These are phyloP conservation scores for Candida odintsovae DNA, from an alignment of 805 yeast genomes.

Conservation along the genomic window DNA sequence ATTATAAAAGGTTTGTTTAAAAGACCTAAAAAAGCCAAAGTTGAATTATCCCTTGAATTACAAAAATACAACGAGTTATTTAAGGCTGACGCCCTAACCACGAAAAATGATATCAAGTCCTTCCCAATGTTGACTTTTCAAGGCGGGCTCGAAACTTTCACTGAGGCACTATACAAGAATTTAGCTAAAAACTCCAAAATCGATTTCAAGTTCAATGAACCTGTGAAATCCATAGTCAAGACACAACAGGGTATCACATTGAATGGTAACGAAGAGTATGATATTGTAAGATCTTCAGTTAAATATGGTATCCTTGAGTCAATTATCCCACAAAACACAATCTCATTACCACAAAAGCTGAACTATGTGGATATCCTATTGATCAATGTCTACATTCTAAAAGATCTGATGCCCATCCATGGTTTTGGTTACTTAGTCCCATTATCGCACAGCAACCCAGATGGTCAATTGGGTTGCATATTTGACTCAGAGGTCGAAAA, in stretches of 20 bases:
- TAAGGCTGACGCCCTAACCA: slow-evolving; percentile 31
- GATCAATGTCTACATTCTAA: slow-evolving; percentile 60
- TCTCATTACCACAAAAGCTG: slow-evolving; percentile 17
- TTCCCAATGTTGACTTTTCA: slow-evolving; percentile 59
- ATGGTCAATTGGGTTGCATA: slow-evolving; percentile 73
- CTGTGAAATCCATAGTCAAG: slow-evolving; percentile 11
- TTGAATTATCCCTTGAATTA: slow-evolving; percentile 25
- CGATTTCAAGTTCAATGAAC: slow-evolving; percentile 27
- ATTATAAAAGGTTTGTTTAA: slow-evolving; percentile 40
- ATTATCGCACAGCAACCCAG: slow-evolving; percentile 36
- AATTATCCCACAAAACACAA: slow-evolving; percentile 16
- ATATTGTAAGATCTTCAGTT: slow-evolving; percentile 58
- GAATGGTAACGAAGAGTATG: slow-evolving; percentile 27
- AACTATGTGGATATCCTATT: slow-evolving; percentile 44
- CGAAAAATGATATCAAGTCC: slow-evolving; percentile 31
- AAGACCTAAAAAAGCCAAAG: slow-evolving; percentile 3
- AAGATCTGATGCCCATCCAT: slow-evolving; percentile 35
- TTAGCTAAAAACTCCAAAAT: slow-evolving; percentile 37
- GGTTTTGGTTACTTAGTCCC: slow-evolving; percentile 95
- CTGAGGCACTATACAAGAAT: slow-evolving; percentile 35
- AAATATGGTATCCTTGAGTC: slow-evolving; percentile 38
- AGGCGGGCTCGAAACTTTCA: slow-evolving; percentile 52
- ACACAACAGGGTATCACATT: not conserved
- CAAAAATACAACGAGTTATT: slow-evolving; percentile 36
- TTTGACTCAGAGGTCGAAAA: slow-evolving; percentile 84